These are phyloP conservation scores for Aphanomyces euteiches DNA, from an alignment of 352 stramenopile genomes.

Conservation along the genomic window DNA sequence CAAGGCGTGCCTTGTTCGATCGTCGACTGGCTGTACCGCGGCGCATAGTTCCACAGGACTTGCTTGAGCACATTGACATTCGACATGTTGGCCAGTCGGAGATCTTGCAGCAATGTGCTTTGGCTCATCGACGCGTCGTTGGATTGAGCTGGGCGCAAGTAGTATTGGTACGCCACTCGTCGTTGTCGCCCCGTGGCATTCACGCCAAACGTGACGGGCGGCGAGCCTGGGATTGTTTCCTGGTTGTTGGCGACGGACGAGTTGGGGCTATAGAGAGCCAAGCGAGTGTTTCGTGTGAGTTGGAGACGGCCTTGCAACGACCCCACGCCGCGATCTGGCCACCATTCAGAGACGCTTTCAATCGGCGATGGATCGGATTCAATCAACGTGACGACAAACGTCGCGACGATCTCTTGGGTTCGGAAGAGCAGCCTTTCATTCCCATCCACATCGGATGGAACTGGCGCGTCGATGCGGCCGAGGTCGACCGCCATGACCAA, in stretches of 20 bases:
- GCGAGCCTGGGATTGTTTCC: too few species aligned
- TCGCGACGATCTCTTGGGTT: background rate
- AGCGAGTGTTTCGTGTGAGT: background rate
- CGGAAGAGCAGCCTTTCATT: background rate
- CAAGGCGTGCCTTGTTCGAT: too few species aligned
- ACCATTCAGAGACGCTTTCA: conserved; percentile 1
- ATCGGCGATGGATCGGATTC: background rate
- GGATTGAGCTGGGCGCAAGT: too few species aligned
- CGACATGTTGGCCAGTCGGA: too few species aligned
- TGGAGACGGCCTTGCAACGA: background rate
- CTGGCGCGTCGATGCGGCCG: background rate
- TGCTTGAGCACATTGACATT: too few species aligned
- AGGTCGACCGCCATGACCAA: background rate
- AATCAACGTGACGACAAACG: conserved; percentile 5
- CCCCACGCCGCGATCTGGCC: background rate
- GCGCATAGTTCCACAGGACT: too few species aligned
- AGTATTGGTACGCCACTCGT: conserved; percentile 6
- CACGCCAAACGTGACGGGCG: background rate
- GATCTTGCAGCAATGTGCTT: too few species aligned
- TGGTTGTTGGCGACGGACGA: background rate
- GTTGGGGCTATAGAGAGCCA: conserved; percentile 2
- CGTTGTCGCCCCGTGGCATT: conserved; percentile 7
- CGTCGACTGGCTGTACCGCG: too few species aligned
- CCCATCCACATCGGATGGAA: background rate
- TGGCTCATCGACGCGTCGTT: too few species aligned